These are phyloP conservation scores for Collariella sp. DNA, from an alignment of 495 filamentous ascomycete genomes.

Conservation along the genomic window DNA sequence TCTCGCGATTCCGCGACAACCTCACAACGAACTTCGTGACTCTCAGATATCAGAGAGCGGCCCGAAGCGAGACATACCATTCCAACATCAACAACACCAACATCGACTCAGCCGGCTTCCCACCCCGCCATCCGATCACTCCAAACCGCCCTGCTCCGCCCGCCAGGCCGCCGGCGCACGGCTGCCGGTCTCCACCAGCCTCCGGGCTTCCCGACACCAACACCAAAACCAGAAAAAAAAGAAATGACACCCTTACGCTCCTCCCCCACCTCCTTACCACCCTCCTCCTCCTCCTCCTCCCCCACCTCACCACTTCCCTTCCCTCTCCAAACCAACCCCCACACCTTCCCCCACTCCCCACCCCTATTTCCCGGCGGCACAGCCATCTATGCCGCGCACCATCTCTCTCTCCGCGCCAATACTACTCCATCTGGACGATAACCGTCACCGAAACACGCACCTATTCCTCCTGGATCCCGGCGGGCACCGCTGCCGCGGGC, in stretches of 20 bases:
- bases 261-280: neutral
- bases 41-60: neutral
- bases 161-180: neutral
- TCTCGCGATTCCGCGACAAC: neutral
- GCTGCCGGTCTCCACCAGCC: neutral
- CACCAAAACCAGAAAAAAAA: neutral
- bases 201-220: neutral
- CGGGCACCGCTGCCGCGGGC: constrained; percentile 33
- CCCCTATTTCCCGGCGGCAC: constrained; percentile 22
- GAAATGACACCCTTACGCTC: neutral
- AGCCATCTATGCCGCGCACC: too few relatives aligned
- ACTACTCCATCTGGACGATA: constrained; percentile 68
- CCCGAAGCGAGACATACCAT: neutral
- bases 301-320: constrained; percentile 31
- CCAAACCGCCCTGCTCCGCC: neutral
- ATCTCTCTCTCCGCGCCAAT: constrained; percentile 18
- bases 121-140: neutral
- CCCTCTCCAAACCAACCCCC: constrained; percentile 31
- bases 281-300: constrained; percentile 11
- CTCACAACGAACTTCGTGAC: neutral
- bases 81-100: neutral
- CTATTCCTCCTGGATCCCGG: constrained; percentile 41
- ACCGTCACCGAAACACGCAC: constrained; percentile 59
- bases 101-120: neutral
- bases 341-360: constrained; percentile 34